Base-by-base conservation (phyloP, 148 eudicot species). In the Dianthus caryophyllus region DNA sequence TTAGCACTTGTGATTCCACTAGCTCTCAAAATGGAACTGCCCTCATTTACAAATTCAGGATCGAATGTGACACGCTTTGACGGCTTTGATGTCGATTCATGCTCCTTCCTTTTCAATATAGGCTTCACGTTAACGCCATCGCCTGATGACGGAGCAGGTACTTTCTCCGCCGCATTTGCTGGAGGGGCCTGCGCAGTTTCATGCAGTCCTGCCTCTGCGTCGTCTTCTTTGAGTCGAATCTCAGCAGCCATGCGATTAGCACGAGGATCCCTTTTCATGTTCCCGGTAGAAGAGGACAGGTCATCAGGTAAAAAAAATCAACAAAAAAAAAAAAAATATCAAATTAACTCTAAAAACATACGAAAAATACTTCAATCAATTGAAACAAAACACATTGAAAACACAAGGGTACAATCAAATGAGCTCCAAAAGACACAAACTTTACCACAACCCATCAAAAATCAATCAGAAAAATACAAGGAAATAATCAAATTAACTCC, bases 41-140 rank as follows among this genome's bases (percentile, higher is more conserved):
- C 66, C 53, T 69, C 64, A 16, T 63, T 75, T 55, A 74, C 46
- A 61, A 63, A 81, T 50, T 25, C 70, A 39, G 85, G 83, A 66
- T 84, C 84, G 61, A 84, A 84, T 49, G 81, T 78, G 63, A 84
- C 87, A 61, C 79, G 83, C 65, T 82, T 81, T 20, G 77, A 56
- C 11, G 73, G 70, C 66, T 76, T 81, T 51, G 76, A 74, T 67
- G 57, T 21, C 6, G 76, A 43, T 67, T 71, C 67, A 41, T 44
- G 67, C 39, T 74, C 75, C 66, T 79, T 84, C 77, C 82, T 76
- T 68, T 84, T 84, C 57, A 84, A 64, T 60, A 81, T 79, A 39
- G 87, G 74, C 69, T 79, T 79, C 44, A 65, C 58, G 51, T 67
- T 76, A 33, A 56, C 31, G 63, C 36, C 43, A 46, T 55, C 75